Conservation (phyloP, 106 monocot species). For the Hemerocallis citrina region DNA sequence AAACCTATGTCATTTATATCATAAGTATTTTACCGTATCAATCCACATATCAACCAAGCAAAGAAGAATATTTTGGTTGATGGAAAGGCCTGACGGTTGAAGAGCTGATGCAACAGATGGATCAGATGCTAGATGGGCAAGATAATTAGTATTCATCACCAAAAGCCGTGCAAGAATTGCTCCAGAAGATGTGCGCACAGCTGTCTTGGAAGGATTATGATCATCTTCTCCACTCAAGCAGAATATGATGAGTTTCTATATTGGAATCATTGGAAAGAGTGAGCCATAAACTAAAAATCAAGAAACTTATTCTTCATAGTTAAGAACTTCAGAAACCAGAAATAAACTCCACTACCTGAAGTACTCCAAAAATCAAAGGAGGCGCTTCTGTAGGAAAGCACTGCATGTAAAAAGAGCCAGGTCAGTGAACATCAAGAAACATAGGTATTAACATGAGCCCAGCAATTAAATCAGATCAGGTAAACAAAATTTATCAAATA, state of each 20-base stretch:
- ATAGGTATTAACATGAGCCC: background rate
- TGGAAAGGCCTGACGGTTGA: conserved; percentile 63
- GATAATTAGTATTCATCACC: conserved; percentile 84
- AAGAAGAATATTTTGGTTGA: conserved; percentile 71
- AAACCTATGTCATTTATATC: background rate
- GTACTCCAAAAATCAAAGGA: conserved; percentile 57
- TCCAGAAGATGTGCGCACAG: conserved; percentile 60
- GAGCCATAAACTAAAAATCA: background rate
- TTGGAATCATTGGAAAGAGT: background rate
- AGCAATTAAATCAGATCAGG: background rate
- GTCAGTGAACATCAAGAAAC: conserved; percentile 5
- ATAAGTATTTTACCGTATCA: conserved; percentile 58
- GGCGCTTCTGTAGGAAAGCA: conserved; percentile 83
- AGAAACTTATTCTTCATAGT: background rate
- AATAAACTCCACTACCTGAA: conserved; percentile 57
- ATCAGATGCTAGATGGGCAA: conserved; percentile 70
- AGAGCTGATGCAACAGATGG: conserved; percentile 49
- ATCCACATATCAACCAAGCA: conserved; percentile 85
- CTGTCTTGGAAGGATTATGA: conserved; percentile 50
- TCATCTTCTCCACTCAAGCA: conserved; percentile 75
- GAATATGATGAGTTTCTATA: conserved; percentile 72
- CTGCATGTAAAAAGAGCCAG: conserved; percentile 32
- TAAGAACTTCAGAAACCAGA: background rate
- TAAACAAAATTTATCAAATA: too few species aligned
- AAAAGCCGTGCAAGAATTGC: conserved; percentile 85